A percentile compares a stretch with the other conserved stretches of the same genome.
These are phyloP conservation scores for Tulasnella sp. DNA, from an alignment of 768 basidiomycete species.

Conservation along the genomic window DNA sequence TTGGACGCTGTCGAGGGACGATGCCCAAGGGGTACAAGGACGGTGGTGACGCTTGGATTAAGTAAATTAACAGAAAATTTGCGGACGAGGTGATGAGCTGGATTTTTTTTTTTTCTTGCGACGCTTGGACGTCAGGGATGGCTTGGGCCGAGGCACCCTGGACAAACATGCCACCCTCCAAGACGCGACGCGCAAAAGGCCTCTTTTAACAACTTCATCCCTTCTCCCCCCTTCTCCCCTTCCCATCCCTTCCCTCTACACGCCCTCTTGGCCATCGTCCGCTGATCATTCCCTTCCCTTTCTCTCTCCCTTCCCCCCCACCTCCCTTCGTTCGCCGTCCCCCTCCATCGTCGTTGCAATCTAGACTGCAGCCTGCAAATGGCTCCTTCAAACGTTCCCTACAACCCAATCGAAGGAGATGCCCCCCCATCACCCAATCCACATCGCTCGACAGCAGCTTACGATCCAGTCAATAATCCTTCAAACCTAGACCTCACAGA, in stretches of 20 bases:
- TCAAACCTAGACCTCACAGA: neutral
- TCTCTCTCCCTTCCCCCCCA: neutral
- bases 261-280: neutral
- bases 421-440: conserved; percentile 17
- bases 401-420: conserved; percentile 7
- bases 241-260: neutral
- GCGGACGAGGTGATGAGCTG: neutral
- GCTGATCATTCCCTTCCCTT: neutral
- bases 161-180: neutral
- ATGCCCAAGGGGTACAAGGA: neutral
- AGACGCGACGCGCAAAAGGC: neutral
- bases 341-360: neutral
- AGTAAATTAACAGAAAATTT: neutral
- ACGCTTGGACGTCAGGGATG: neutral
- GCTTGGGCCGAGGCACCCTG: neutral
- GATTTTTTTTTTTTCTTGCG: neutral
- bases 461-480: conserved; percentile 6
- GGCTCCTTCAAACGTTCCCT: conserved; percentile 22
- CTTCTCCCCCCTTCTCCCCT: neutral
- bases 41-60: neutral
- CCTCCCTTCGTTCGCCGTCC: neutral
- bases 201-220: neutral
- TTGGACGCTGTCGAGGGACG: neutral
- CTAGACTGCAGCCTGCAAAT: conserved; percentile 18
- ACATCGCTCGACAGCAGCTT: neutral